These are phyloP conservation scores for Tricholoma sp. DNA, from an alignment of 768 basidiomycete species.

Conservation along the genomic window DNA sequence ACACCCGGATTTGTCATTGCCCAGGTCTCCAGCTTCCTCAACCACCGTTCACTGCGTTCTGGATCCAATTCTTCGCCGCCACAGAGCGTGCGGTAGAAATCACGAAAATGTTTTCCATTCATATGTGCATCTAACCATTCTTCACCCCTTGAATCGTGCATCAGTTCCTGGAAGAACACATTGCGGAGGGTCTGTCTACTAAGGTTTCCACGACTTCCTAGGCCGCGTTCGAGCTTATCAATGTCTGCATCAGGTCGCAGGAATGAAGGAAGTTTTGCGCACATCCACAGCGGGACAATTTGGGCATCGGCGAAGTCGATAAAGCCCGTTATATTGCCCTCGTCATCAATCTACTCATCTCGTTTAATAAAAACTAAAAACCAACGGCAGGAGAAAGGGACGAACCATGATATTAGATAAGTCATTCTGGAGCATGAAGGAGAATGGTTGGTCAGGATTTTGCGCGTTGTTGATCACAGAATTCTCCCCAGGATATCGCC, in stretches of 20 bases:
- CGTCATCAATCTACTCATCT: neutral
- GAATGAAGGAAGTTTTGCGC: neutral
- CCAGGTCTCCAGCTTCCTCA: neutral
- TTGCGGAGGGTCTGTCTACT: neutral
- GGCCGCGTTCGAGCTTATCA: neutral
- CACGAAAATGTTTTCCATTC: neutral
- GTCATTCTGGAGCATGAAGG: neutral
- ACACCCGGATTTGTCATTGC: neutral
- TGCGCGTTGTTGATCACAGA: too few relatives aligned
- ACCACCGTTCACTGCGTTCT: neutral
- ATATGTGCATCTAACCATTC: neutral
- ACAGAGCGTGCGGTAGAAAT: neutral
- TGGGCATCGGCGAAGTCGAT: neutral
- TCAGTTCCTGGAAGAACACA: neutral
- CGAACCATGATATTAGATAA: neutral
- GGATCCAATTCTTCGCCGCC: neutral
- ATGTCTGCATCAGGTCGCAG: neutral
- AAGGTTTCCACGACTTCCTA: neutral
- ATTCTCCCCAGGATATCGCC: neutral
- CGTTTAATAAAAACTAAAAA: neutral
- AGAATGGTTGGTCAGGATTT: neutral
- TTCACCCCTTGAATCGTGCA: neutral
- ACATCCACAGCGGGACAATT: constrained; percentile 1
- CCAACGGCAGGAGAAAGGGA: neutral
- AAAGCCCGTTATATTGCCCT: neutral